phyloP scores from a whole-genome alignment of 1,284 basidiomycete genomes.

The Anthracocystis walkeri region DNA sequence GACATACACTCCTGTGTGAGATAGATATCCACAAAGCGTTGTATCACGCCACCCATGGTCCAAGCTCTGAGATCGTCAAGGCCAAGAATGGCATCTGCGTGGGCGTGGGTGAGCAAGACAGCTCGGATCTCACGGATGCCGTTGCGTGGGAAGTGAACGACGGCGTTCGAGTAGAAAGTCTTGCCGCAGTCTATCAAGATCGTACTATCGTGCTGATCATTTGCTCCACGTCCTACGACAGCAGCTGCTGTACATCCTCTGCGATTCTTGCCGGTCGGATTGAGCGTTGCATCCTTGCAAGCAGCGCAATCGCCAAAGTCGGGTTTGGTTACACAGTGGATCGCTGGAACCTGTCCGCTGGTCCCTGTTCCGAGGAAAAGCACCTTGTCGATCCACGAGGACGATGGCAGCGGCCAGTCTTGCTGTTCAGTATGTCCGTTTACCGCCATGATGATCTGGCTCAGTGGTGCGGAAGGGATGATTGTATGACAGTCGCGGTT shows the following conservation, averaged over 20 bases:
- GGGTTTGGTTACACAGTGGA: slow-evolving; percentile 57
- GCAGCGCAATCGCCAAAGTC: slow-evolving; percentile 53
- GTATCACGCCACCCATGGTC: slow-evolving; percentile 63
- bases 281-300: slow-evolving; percentile 56
- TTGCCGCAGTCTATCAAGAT: slow-evolving; percentile 68
- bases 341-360: slow-evolving; percentile 62
- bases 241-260: slow-evolving; percentile 56
- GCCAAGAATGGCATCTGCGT: slow-evolving; percentile 66
- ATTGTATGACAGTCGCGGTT: too few relatives aligned
- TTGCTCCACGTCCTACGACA: slow-evolving; percentile 41
- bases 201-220: slow-evolving; percentile 29
- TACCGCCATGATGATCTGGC: neutral
- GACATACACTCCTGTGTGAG: slow-evolving; percentile 57
- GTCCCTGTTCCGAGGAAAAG: slow-evolving; percentile 66
- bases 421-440: slow-evolving; percentile 3
- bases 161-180: slow-evolving; percentile 61
- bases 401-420: slow-evolving; percentile 24
- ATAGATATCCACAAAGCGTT: slow-evolving; percentile 62
- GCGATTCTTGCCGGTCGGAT: slow-evolving; percentile 58
- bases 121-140: slow-evolving; percentile 57
- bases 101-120: slow-evolving; percentile 64
- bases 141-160: slow-evolving; percentile 50
- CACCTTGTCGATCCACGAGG: slow-evolving; percentile 57
- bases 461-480: too few relatives aligned
- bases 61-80: slow-evolving; percentile 65